Evolutionary conservation across 306 rosid species (phyloP), one percentile per base, ranked within the genome.

Genomic region (Dalbergia oliveri): DNA sequence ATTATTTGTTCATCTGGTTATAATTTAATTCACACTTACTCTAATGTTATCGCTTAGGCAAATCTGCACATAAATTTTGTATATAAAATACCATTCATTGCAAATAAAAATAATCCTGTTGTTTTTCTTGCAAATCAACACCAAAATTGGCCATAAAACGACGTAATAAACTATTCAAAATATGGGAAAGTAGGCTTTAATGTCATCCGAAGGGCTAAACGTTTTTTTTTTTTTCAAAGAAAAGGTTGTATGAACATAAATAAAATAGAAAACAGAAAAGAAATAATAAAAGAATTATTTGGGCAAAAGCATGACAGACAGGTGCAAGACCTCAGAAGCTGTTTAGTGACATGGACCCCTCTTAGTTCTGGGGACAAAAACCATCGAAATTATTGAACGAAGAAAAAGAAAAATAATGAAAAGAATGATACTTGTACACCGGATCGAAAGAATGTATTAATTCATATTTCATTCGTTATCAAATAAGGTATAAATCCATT

Each of bases 291-390:
- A 69, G 21, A 73, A 70, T 76, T 51, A 79, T 75, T 80, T 72
- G 66, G 83, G 72, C 50, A 78, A 78, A 60, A 72, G 85, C 87
- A 78, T 82, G 88, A 69, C 54, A 81, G 88, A 86, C 86, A 84
- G 83, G 84, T 60, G 89, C 84, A 79, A 83, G 70, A 84, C 84
- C 87, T 82, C 47, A 75, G 81, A 81, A 80, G 77, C 81, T 84
- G 87, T 88, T 79, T 78, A 79, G 76, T 88, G 88, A 88, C 75
- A 85, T 83, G 88, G 90, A 87, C 89, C 82, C 88, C 85, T 83
- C 84, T 72, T 65, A 69, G 81, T 88, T 81, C 70, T 76, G 60
- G 79, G 76, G 91, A 84, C 91, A 86, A 86, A 77, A 19, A 66
- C 83, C 86, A 70, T 82, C 78, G 41, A 84, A 86, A 84, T 86